Base-by-base conservation (phyloP, 768 basidiomycete species). In the Auricularia sp. region DNA sequence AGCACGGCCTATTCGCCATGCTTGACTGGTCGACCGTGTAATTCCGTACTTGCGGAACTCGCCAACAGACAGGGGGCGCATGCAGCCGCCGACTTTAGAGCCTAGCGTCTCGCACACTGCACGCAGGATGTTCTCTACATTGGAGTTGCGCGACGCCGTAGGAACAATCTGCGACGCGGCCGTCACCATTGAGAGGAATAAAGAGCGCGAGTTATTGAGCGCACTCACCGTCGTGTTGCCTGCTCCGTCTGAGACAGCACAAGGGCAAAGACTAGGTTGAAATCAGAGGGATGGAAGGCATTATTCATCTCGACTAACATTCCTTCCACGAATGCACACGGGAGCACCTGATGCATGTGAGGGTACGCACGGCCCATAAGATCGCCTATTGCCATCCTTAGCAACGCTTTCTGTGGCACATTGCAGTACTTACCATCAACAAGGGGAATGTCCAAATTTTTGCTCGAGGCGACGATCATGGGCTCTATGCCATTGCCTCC, bases 1-100 rank as follows among this genome's bases (percentile, higher is more conserved):
- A 0, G 84, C 84, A 36, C 83, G 76, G 8, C 87, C 87, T 23
- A 87, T 79, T 58, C 82, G 74, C 86, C 87, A 87, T 8, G 82
- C 81, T 70, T 84, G 77, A 23, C 84, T 86, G 11, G 84, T 77
- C 34, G 81, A 83, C 53, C 80, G 81, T 2, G 77, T 74, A 16
- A 75, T 67, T 62, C 84, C 78, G 42, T 73, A 78, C 36, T 73
- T 68, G 34, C 76, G 70, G 16, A 76, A 71, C 29, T 79, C 71
- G 43, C 70, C 69, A 16, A 75, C 74, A 1, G 71, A 70, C 3
- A 82, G 67, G 3, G 83, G 82, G 5, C 78, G 71, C 21, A 70
- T 73, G 39, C 79, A 81, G 18, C 76, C 60, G 16, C 81, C 83
- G 34, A 80, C 82, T 34, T 74, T 72, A 0, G 82, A 82, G 5